A percentile compares a stretch with the other conserved stretches of the same genome.
phyloP scores from a whole-genome alignment of 176 grass and related monocot genomes.

The Triticum monococcum region DNA sequence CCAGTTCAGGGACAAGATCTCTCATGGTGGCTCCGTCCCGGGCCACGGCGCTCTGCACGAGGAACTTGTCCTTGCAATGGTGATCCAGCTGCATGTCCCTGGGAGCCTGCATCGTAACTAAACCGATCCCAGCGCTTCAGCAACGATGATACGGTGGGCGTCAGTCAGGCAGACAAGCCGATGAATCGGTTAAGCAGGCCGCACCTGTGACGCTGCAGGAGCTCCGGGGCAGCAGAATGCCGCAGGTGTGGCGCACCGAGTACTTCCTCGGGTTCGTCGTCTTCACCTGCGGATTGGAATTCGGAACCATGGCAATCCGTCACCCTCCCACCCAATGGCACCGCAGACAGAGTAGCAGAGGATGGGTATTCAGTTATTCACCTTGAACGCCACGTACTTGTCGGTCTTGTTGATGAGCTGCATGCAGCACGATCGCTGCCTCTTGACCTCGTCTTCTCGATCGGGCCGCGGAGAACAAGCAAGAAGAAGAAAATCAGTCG shows the following conservation, averaged over 20 bases:
- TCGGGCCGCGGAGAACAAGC: background rate
- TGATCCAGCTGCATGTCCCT: slow-evolving; percentile 57
- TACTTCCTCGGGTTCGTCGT: slow-evolving; percentile 92
- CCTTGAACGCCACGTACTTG: slow-evolving; percentile 80
- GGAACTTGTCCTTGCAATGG: slow-evolving; percentile 96
- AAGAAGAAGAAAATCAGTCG: slow-evolving; percentile 22
- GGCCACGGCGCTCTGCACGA: slow-evolving; percentile 73
- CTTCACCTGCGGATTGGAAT: slow-evolving; percentile 59
- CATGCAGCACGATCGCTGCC: slow-evolving; percentile 75
- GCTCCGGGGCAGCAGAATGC: slow-evolving; percentile 55
- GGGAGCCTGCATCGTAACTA: slow-evolving; percentile 81
- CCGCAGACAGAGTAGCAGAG: background rate
- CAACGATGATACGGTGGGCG: background rate
- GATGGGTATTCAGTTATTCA: slow-evolving; percentile 18
- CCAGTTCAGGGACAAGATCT: slow-evolving; percentile 55
- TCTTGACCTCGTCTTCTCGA: slow-evolving; percentile 72
- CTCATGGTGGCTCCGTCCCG: slow-evolving; percentile 40
- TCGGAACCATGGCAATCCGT: background rate
- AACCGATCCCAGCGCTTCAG: background rate
- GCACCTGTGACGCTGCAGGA: slow-evolving; percentile 68
- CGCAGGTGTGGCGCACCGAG: slow-evolving; percentile 65
- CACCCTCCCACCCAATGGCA: background rate
- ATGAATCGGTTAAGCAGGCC: background rate
- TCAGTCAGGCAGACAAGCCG: background rate
- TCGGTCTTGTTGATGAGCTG: slow-evolving; percentile 81